Conservation (phyloP, 352 stramenopile genomes). For the Phytophthora niederhauseri region DNA sequence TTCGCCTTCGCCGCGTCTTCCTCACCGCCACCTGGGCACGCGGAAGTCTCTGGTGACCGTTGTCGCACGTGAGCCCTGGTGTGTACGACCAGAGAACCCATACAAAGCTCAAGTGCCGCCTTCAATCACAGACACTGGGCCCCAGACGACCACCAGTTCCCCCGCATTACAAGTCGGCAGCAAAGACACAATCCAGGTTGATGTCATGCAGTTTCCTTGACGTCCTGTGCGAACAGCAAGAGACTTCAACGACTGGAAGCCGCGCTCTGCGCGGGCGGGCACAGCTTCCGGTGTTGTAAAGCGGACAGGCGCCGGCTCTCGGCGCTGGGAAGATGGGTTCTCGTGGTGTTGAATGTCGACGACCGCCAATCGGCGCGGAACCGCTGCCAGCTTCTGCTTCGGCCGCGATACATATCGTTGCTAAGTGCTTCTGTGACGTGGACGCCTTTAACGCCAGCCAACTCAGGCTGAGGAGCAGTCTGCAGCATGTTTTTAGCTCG, state of each 20-base stretch:
- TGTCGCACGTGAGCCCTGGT: conserved; percentile 15
- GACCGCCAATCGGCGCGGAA: background rate
- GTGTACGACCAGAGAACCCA: conserved; percentile 5
- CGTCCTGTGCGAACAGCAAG: conserved; percentile 20
- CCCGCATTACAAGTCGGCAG: conserved; percentile 7
- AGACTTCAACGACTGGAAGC: conserved; percentile 7
- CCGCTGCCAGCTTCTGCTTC: background rate
- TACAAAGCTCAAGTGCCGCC: background rate
- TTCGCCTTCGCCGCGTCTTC: conserved; percentile 12
- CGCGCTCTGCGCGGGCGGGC: conserved; percentile 6
- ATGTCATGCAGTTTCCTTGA: conserved; percentile 16
- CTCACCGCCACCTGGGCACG: conserved; percentile 20
- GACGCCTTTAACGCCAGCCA: conserved; percentile 11
- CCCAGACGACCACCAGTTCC: conserved; percentile 3
- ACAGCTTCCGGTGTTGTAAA: conserved; percentile 21
- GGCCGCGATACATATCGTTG: background rate
- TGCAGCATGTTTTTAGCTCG: conserved; percentile 18
- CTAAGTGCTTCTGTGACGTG: conserved; percentile 8
- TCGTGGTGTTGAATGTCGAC: conserved; percentile 18
- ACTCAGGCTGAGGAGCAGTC: background rate
- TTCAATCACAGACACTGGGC: conserved; percentile 10
- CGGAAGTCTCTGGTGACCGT: conserved; percentile 9
- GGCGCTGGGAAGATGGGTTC: conserved; percentile 5
- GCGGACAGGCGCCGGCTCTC: conserved; percentile 15
- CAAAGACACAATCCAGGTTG: conserved; percentile 21